phyloP scores from a whole-genome alignment of 1,284 basidiomycete species.

The Gastroboletus turbinatus region DNA sequence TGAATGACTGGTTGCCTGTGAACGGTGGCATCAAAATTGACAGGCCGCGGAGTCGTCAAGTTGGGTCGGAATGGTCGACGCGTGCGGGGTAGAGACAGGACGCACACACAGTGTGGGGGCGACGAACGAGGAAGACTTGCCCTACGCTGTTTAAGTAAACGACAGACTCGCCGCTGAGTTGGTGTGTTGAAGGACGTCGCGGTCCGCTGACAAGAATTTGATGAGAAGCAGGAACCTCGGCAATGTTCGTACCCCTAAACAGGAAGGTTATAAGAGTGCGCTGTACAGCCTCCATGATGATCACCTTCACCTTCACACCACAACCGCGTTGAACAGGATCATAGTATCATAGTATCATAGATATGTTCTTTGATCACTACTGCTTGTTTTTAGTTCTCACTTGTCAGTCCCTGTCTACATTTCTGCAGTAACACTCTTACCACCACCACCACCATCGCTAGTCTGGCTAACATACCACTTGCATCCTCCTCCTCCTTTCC shows the following conservation, averaged over 20 bases:
- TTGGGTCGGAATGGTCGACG: not conserved
- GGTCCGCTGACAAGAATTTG: not conserved
- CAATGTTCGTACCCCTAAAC: not conserved
- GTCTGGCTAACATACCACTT: too few species aligned
- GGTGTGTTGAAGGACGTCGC: not conserved
- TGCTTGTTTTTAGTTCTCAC: too few species aligned
- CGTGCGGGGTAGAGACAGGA: not conserved
- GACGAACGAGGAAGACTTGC: not conserved
- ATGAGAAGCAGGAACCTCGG: not conserved
- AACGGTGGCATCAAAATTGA: slow-evolving; percentile 2
- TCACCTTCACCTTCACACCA: too few species aligned
- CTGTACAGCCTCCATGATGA: too few species aligned
- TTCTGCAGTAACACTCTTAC: too few species aligned
- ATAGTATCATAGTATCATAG: too few species aligned
- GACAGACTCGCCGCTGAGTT: not conserved
- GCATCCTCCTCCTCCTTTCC: too few species aligned
- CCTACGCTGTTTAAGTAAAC: not conserved
- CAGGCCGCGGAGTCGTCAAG: not conserved
- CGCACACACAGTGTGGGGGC: not conserved
- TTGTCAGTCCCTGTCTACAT: too few species aligned
- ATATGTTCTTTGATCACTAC: too few species aligned
- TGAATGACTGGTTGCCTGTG: not conserved
- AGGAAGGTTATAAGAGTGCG: not conserved
- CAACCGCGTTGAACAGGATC: too few species aligned
- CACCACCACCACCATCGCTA: too few species aligned